A percentile compares a stretch with the other conserved stretches of the same genome.
Evolutionary conservation across 805 yeast species (phyloP).

Genomic region (Candida berthetii): DNA sequence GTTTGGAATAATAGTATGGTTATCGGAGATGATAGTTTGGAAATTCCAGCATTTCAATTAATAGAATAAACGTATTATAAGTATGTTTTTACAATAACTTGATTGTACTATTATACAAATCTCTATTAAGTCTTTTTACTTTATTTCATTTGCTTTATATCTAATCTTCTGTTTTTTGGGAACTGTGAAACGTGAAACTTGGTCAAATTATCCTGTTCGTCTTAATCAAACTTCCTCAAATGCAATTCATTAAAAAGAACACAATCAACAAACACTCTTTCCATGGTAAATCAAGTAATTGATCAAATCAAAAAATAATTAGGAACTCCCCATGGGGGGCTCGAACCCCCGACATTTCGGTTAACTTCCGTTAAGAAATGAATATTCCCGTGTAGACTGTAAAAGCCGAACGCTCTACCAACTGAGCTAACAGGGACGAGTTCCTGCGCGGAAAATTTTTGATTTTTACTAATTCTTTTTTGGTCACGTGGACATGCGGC

Average conservation of each 20-base stretch:
- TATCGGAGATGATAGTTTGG: slow-evolving; percentile 3
- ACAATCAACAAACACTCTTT: too few relatives aligned
- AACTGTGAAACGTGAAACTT: too few relatives aligned
- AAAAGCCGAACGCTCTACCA: slow-evolving; percentile 12
- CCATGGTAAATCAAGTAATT: too few relatives aligned
- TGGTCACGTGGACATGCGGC: background rate
- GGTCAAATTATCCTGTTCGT: too few relatives aligned
- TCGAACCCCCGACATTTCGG: slow-evolving; percentile 14
- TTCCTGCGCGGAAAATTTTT: background rate
- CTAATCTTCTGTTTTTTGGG: too few relatives aligned
- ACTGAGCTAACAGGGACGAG: slow-evolving; percentile 11
- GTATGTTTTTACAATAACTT: too few relatives aligned
- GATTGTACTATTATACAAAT: too few relatives aligned
- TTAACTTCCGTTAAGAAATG: slow-evolving; percentile 8
- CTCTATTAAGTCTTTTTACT: too few relatives aligned
- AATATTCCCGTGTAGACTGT: slow-evolving; percentile 5
- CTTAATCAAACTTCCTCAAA: too few relatives aligned
- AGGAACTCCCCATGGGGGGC: slow-evolving; percentile 13
- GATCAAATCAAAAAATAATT: too few relatives aligned
- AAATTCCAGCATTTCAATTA: slow-evolving; percentile 1
- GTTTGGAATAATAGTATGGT: slow-evolving; percentile 31
- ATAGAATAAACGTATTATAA: background rate
- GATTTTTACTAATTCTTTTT: background rate
- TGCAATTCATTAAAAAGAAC: too few relatives aligned
- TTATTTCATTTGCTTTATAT: too few relatives aligned